phyloP scores from a whole-genome alignment of 2,329 filamentous ascomycete genomes.

The Sporothrix brunneoviolacea region DNA sequence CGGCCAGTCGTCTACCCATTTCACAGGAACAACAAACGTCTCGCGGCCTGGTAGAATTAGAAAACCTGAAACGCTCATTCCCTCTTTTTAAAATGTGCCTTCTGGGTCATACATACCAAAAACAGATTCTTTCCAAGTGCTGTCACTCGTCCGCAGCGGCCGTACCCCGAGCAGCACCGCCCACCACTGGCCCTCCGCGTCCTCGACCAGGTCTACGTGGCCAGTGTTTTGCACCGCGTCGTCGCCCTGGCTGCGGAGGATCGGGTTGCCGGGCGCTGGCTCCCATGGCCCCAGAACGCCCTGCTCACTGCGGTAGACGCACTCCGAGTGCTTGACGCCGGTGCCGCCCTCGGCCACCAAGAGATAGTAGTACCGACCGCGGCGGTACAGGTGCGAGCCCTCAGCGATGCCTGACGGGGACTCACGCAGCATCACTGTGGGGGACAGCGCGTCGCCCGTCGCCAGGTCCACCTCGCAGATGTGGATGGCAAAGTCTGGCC shows the following conservation, averaged over 20 bases:
- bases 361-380: conserved; percentile 37
- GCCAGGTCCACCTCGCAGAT: not conserved
- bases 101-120: not conserved
- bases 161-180: not conserved
- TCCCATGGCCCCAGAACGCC: not conserved
- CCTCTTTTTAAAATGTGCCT: not conserved
- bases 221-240: not conserved
- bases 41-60: not conserved
- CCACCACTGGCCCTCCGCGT: not conserved
- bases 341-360: conserved; percentile 40
- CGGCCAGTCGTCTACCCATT: not conserved
- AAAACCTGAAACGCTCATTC: no score
- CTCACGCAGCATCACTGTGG: not conserved
- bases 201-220: not conserved
- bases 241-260: not conserved
- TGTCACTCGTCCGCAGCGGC: not conserved
- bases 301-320: not conserved
- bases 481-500: not conserved
- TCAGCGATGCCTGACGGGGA: conserved; percentile 20
- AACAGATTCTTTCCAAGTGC: not conserved
- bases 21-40: not conserved
- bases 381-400: conserved; percentile 38
- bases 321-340: conserved; percentile 25
- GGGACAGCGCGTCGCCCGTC: not conserved
- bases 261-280: not conserved